Conservation (phyloP, 257 asterid species). For the Solanum rostratum region DNA sequence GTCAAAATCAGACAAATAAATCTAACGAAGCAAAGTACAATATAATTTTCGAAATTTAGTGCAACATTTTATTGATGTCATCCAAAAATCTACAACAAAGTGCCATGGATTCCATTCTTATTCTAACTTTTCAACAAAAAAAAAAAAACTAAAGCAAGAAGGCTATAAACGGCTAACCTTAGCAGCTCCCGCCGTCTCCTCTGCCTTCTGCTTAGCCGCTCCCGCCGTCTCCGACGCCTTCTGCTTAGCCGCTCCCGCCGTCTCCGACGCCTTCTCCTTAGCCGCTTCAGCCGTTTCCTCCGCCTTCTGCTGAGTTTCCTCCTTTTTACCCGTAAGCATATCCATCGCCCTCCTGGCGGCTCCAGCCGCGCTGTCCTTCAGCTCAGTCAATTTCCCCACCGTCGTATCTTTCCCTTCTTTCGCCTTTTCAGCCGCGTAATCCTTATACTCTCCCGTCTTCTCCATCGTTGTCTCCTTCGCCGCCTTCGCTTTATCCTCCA, state of each 20-base stretch:
- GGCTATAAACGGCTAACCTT: slow-evolving; percentile 49
- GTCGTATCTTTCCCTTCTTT: slow-evolving; percentile 35
- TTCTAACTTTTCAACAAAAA: no score
- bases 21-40: no score
- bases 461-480: background rate
- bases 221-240: background rate
- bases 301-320: slow-evolving; percentile 28
- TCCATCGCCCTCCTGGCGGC: slow-evolving; percentile 50
- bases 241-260: background rate
- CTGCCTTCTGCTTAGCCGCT: background rate
- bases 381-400: slow-evolving; percentile 35
- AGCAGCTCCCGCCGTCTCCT: slow-evolving; percentile 21
- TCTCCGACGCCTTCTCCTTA: slow-evolving; percentile 13
- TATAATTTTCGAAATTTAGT: background rate
- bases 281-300: slow-evolving; percentile 22
- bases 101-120: background rate
- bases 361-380: slow-evolving; percentile 47
- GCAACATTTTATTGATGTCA: background rate
- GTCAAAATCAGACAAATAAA: no score
- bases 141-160: background rate
- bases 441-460: background rate
- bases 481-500: slow-evolving; percentile 1
- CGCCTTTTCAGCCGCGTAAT: slow-evolving; percentile 9
- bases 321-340: slow-evolving; percentile 61
- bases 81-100: background rate